A percentile compares a stretch with the other conserved stretches of the same genome.
Conservation (phyloP, 202 grass and related monocot species). For the Carex sylvatica region DNA sequence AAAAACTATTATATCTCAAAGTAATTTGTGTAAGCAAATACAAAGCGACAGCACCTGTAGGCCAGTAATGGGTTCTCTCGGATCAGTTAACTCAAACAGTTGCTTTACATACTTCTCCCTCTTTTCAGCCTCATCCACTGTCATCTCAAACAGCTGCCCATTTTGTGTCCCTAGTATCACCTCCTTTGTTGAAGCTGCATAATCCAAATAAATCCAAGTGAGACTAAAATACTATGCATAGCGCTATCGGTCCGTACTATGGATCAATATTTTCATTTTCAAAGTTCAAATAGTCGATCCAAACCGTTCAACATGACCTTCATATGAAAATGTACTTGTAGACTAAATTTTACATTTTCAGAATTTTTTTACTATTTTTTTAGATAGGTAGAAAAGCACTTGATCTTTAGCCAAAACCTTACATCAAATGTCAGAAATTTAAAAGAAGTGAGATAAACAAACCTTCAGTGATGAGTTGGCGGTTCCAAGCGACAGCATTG, state of each 20-base stretch:
- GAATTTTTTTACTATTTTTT: too few species aligned
- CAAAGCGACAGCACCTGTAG: slow-evolving; percentile 51
- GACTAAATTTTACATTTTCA: too few species aligned
- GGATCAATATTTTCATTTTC: too few species aligned
- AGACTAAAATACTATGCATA: too few species aligned
- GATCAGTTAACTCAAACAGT: slow-evolving; percentile 78
- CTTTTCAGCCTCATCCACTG: slow-evolving; percentile 82
- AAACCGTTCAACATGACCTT: too few species aligned
- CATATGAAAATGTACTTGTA: too few species aligned
- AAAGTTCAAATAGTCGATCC: too few species aligned
- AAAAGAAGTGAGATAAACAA: not conserved
- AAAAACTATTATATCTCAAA: slow-evolving; percentile 1
- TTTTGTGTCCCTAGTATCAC: slow-evolving; percentile 77
- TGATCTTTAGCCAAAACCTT: too few species aligned
- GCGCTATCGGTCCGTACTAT: too few species aligned
- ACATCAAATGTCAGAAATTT: not conserved
- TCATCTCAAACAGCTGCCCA: slow-evolving; percentile 78
- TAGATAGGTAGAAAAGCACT: too few species aligned
- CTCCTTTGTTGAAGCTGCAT: slow-evolving; percentile 88
- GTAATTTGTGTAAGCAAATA: not conserved
- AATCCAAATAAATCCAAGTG: not conserved
- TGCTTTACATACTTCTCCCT: slow-evolving; percentile 88
- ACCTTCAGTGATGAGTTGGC: slow-evolving; percentile 88
- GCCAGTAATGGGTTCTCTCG: slow-evolving; percentile 65
- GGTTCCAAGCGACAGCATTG: slow-evolving; percentile 91